phyloP scores from a whole-genome alignment of 805 yeast genomes.

The Debaryomyces maramus region DNA sequence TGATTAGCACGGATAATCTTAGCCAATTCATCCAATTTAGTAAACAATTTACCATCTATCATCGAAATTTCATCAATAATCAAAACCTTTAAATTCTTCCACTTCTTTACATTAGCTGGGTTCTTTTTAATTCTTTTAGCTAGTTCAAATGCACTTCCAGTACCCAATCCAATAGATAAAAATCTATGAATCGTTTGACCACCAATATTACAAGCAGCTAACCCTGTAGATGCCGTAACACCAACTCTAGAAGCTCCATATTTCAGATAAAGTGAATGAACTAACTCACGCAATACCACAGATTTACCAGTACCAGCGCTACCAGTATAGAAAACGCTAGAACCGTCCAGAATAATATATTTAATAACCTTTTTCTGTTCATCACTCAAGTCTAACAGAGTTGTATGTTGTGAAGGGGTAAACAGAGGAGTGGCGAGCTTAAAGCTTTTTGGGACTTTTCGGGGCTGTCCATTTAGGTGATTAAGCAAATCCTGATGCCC shows the following conservation, averaged over 20 bases:
- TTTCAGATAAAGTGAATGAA: conserved; percentile 47
- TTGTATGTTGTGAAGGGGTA: conserved; percentile 5
- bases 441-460: conserved; percentile 19
- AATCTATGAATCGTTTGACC: conserved; percentile 86
- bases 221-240: conserved; percentile 92
- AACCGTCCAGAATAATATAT: conserved; percentile 48
- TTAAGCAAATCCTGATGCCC: conserved; percentile 20
- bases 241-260: conserved; percentile 59
- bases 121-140: conserved; percentile 50
- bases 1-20: conserved; percentile 50
- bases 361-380: conserved; percentile 53
- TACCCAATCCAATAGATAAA: conserved; percentile 83
- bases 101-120: conserved; percentile 45
- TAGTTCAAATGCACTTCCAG: conserved; percentile 47
- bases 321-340: conserved; percentile 74
- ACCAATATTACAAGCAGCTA: conserved; percentile 93
- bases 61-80: conserved; percentile 93
- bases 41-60: conserved; percentile 80
- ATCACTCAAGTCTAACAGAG: conserved; percentile 18
- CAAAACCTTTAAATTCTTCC: conserved; percentile 70
- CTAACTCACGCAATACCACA: conserved; percentile 62
- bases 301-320: conserved; percentile 91
- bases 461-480: conserved; percentile 18
- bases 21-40: conserved; percentile 73
- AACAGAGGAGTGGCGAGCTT: conserved; percentile 6